Evolutionary conservation across 805 yeast species (phyloP).

Genomic region (Ogataea pignaliae): DNA sequence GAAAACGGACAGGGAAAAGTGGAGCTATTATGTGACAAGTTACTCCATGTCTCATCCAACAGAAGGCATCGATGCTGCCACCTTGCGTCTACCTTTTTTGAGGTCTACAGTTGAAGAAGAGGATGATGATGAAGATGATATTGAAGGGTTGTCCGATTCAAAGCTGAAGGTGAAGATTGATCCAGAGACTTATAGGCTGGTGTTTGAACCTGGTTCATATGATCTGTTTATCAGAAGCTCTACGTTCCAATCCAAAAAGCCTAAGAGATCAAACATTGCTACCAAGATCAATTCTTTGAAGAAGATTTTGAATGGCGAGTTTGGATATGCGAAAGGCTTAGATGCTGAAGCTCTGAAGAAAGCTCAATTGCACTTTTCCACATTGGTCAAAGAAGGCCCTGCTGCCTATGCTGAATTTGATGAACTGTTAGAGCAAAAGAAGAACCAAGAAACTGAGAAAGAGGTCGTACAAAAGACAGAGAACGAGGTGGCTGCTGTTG

Average conservation of each 20-base stretch:
- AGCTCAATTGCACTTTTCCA: constrained; percentile 29
- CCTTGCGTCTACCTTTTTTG: constrained; percentile 74
- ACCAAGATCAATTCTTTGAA: constrained; percentile 26
- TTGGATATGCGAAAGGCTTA: constrained; percentile 52
- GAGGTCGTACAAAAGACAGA: constrained; percentile 18
- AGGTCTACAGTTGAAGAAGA: constrained; percentile 52
- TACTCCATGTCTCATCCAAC: constrained; percentile 95
- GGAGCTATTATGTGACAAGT: constrained; percentile 92
- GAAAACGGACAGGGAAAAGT: constrained; percentile 67
- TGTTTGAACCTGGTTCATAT: constrained; percentile 72
- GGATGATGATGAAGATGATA: constrained; percentile 34
- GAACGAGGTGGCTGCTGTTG: constrained; percentile 3
- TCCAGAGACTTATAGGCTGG: constrained; percentile 70
- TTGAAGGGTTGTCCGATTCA: constrained; percentile 63
- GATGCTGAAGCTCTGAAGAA: constrained; percentile 34
- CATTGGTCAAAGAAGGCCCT: constrained; percentile 39
- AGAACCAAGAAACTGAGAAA: constrained; percentile 1
- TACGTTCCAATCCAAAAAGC: constrained; percentile 34
- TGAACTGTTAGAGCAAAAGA: constrained; percentile 5
- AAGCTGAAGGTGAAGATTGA: constrained; percentile 75
- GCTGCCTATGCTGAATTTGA: constrained; percentile 22
- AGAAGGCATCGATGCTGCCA: constrained; percentile 83
- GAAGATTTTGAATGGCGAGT: constrained; percentile 44
- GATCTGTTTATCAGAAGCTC: constrained; percentile 73
- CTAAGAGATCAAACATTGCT: constrained; percentile 10